Percentiles rank a stretch among this genome's conserved stretches.
These are phyloP conservation scores for Geosmithia flava DNA, from an alignment of 2,329 filamentous ascomycete genomes.

Conservation along the genomic window DNA sequence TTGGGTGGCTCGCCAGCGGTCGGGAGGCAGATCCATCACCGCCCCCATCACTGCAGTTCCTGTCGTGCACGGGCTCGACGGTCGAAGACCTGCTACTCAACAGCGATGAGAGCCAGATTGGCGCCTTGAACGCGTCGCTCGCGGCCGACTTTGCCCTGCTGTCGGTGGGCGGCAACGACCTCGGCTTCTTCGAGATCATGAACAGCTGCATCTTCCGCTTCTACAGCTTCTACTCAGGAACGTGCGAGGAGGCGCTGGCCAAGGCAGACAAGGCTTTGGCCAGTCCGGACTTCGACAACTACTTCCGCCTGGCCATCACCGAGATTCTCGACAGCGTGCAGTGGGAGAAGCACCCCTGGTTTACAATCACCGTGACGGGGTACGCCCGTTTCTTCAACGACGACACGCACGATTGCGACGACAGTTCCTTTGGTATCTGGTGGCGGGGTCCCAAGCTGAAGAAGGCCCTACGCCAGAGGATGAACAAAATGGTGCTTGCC, in stretches of 20 bases:
- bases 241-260: slow-evolving; percentile 26
- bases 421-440: slow-evolving; percentile 32
- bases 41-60: slow-evolving; percentile 24
- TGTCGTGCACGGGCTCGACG: slow-evolving; percentile 33
- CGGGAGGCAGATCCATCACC: slow-evolving; percentile 5
- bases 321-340: slow-evolving; percentile 28
- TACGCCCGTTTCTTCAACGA: slow-evolving; percentile 36
- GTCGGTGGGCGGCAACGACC: slow-evolving; percentile 35
- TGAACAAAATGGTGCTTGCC: slow-evolving; percentile 30
- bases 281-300: slow-evolving; percentile 23
- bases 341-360: slow-evolving; percentile 30
- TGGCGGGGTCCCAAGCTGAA: slow-evolving; percentile 27
- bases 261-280: slow-evolving; percentile 19
- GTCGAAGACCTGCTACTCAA: slow-evolving; percentile 25
- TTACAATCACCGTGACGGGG: slow-evolving; percentile 30
- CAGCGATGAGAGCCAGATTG: slow-evolving; percentile 25
- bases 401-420: slow-evolving; percentile 27
- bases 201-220: slow-evolving; percentile 37
- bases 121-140: slow-evolving; percentile 22
- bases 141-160: slow-evolving; percentile 29
- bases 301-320: slow-evolving; percentile 23
- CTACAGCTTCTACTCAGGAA: slow-evolving; percentile 33
- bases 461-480: slow-evolving; percentile 20
- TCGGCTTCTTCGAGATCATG: slow-evolving; percentile 36
- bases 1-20: slow-evolving; percentile 10